Base-by-base conservation (phyloP, 345 rosid species). In the Euphorbia pulcherrima region DNA sequence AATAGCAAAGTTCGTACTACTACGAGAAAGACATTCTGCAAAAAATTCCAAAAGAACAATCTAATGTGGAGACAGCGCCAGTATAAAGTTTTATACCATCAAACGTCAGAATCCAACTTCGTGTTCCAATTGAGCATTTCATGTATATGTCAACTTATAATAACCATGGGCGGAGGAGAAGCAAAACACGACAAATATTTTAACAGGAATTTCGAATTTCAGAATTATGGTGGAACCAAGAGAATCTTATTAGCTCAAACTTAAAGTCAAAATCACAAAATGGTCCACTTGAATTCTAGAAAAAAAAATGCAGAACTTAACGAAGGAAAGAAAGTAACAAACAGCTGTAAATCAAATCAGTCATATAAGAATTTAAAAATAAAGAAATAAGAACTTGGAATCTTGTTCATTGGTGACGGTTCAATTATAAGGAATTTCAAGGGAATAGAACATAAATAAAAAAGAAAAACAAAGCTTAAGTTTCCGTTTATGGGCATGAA, bases 71-170 rank as follows among this genome's bases (percentile, higher is more conserved):
- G 73, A 77, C 70, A 35, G 80, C 23, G 65, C 75, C 78, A 69
- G 69, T 72, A 71, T 71, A 77, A 79, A 74, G 72, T 64, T 74
- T 75, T 74, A 82, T 67, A 84, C 72, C 68, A 56, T 23, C 40
- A 73, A 69, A 85, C 85, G 86, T 86, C 86, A 78, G 90, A 85
- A 88, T 84, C 81, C 70, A 65, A 11, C 75, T 46, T 67, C 27
- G 51, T 73, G 57, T 35, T 69, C 73, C 77, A 73, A 46, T 55
- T 62, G 54, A 74, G 73, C 80, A 71, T 68, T 61, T 53, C 63
- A 41, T 72, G 70, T 72, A 71, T 52, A 72, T 62, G 76, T 77
- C 33, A 27, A 14, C 17, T 57, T 28, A 29, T 66, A 68, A 59
- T 53, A 67, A 47, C n/a, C 60, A 33, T 17, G 14, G 13, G 75